A percentile compares a stretch with the other conserved stretches of the same genome.
Conservation (phyloP, 257 asterid species). For the Linaria vulgaris region DNA sequence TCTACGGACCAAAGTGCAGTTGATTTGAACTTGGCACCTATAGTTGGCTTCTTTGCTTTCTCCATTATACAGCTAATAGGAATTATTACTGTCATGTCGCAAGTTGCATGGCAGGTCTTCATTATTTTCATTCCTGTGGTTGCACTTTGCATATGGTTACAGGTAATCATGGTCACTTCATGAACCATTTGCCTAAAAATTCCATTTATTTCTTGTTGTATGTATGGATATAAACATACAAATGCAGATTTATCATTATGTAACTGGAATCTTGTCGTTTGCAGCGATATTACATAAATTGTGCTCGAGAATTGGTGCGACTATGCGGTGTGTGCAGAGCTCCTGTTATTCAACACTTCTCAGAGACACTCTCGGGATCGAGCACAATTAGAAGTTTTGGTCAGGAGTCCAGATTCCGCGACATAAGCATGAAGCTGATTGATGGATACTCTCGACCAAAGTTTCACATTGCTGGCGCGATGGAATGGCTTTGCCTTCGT, state of each 20-base stretch:
- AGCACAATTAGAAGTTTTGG: conserved; percentile 79
- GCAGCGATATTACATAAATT: conserved; percentile 75
- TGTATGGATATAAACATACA: too few species aligned
- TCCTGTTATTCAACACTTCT: conserved; percentile 84
- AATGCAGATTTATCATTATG: not conserved
- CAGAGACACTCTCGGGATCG: conserved; percentile 89
- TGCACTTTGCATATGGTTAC: conserved; percentile 66
- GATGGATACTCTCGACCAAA: conserved; percentile 83
- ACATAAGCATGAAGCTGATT: conserved; percentile 61
- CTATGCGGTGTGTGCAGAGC: conserved; percentile 82
- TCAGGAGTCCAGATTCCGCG: conserved; percentile 69
- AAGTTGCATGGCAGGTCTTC: conserved; percentile 86
- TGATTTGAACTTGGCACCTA: conserved; percentile 59
- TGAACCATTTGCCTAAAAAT: too few species aligned
- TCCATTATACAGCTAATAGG: conserved; percentile 71
- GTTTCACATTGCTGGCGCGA: conserved; percentile 69
- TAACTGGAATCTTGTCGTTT: conserved; percentile 10
- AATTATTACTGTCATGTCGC: conserved; percentile 78
- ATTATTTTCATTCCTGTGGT: conserved; percentile 67
- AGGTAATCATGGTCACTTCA: conserved; percentile 41
- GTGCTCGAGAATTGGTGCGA: conserved; percentile 86
- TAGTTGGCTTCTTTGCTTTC: conserved; percentile 57
- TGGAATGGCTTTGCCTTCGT: conserved; percentile 95
- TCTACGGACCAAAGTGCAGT: conserved; percentile 85
- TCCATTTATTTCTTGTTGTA: too few species aligned